A percentile compares a stretch with the other conserved stretches of the same genome.
These are phyloP conservation scores for Phytophthora sansomeana DNA, from an alignment of 352 stramenopile genomes.

Conservation along the genomic window DNA sequence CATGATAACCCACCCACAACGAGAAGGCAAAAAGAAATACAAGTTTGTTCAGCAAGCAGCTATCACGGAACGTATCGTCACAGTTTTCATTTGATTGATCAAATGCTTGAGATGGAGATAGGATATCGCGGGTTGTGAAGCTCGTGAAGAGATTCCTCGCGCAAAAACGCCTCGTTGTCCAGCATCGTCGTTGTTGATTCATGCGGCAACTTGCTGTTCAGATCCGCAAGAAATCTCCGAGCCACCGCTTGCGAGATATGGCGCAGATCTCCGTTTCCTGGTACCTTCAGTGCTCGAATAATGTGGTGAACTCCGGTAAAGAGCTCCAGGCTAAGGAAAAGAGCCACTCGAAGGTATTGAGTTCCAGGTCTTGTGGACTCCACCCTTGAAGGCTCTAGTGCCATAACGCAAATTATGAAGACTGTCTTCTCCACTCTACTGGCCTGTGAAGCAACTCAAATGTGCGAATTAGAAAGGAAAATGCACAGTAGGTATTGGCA, in stretches of 20 bases:
- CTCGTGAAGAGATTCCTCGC: conserved; percentile 44
- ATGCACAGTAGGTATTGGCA: neutral
- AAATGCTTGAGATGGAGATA: conserved; percentile 54
- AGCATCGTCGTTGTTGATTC: conserved; percentile 30
- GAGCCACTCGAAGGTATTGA: conserved; percentile 36
- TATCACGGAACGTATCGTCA: neutral
- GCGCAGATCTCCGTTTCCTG: conserved; percentile 36
- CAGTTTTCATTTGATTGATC: conserved; percentile 10
- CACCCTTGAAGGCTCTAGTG: conserved; percentile 31
- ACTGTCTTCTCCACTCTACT: conserved; percentile 38
- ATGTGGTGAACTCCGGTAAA: conserved; percentile 50
- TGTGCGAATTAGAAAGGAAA: neutral
- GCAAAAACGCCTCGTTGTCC: conserved; percentile 53
- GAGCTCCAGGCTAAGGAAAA: conserved; percentile 60
- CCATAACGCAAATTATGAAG: conserved; percentile 61
- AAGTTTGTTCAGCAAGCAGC: conserved; percentile 1
- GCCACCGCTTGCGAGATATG: conserved; percentile 43
- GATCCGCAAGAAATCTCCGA: conserved; percentile 37
- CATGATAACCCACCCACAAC: conserved; percentile 6
- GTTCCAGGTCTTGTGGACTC: neutral
- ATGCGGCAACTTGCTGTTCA: conserved; percentile 30
- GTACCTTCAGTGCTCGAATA: conserved; percentile 56
- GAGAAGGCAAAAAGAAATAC: conserved; percentile 5
- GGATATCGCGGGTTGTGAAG: conserved; percentile 58
- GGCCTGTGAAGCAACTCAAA: conserved; percentile 23